These are phyloP conservation scores for Radiomyces spectabilis DNA, from an alignment of 192 early-diverging fungal species.

Conservation along the genomic window DNA sequence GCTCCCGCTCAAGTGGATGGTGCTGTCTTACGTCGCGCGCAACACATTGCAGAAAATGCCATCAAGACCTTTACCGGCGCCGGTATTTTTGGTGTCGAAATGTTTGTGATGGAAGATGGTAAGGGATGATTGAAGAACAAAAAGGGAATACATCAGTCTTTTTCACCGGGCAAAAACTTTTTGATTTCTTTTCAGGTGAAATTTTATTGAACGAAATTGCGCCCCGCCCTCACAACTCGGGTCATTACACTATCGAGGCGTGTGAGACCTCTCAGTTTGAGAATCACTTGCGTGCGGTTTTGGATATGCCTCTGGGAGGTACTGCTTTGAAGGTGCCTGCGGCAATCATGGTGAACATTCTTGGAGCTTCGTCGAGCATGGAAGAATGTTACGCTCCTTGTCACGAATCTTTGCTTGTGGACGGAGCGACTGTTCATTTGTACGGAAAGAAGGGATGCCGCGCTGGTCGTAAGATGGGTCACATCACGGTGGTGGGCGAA, in stretches of 20 bases:
- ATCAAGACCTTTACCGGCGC: constrained; percentile 72
- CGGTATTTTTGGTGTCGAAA: constrained; percentile 96
- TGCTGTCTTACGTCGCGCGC: constrained; percentile 57
- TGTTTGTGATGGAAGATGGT: constrained; percentile 90
- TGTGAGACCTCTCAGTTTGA: constrained; percentile 98
- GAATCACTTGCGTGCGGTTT: constrained; percentile 84
- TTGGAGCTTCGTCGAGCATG: constrained; percentile 63
- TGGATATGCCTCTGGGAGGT: constrained; percentile 84
- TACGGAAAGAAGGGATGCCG: constrained; percentile 92
- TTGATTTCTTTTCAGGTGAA: constrained; percentile 33
- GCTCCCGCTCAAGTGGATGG: constrained; percentile 96
- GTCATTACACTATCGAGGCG: constrained; percentile 98
- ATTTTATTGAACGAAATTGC: constrained; percentile 97
- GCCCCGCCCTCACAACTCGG: constrained; percentile 98
- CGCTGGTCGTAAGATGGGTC: constrained; percentile 94
- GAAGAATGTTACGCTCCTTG: constrained; percentile 59
- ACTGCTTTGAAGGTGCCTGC: constrained; percentile 86
- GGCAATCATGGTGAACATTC: constrained; percentile 91
- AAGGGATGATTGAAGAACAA: too few relatives aligned
- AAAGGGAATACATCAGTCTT: background rate
- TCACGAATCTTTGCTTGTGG: constrained; percentile 60
- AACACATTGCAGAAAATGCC: constrained; percentile 78
- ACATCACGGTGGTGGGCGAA: constrained; percentile 89
- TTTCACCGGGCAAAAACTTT: too few relatives aligned
- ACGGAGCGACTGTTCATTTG: constrained; percentile 86